phyloP scores from a whole-genome alignment of 805 yeast species.

The Hanseniaspora lindneri region DNA sequence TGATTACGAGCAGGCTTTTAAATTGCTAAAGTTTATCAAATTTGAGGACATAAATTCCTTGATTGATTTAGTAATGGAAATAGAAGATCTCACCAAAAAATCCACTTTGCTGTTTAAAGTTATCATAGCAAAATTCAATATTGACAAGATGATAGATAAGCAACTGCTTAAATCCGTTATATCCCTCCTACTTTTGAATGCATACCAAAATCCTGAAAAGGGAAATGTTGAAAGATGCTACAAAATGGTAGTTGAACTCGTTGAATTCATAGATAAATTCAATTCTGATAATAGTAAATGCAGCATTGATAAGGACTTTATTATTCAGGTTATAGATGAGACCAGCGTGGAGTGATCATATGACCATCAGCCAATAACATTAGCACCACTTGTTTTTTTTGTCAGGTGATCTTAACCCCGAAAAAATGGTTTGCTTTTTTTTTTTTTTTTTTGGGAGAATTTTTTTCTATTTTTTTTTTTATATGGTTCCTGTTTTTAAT shows the following conservation, averaged over 20 bases:
- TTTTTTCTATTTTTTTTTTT: no score
- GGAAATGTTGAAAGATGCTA: background rate
- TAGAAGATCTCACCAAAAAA: background rate
- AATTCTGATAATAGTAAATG: background rate
- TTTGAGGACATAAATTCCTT: background rate
- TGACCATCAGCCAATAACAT: slow-evolving; percentile 2
- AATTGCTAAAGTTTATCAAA: slow-evolving; percentile 16
- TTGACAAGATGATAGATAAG: slow-evolving; percentile 1
- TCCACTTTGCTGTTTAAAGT: background rate
- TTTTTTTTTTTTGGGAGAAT: background rate
- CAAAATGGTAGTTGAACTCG: background rate
- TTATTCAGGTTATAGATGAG: background rate
- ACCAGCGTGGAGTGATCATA: background rate
- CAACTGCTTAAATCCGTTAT: background rate
- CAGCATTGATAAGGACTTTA: background rate
- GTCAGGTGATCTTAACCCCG: background rate
- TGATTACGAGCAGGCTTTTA: slow-evolving; percentile 18
- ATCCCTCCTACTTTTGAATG: background rate
- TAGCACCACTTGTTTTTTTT: background rate
- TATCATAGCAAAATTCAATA: background rate
- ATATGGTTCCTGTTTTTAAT: no score
- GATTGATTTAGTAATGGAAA: background rate
- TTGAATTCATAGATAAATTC: background rate
- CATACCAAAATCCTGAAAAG: background rate
- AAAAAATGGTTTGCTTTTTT: background rate